These are phyloP conservation scores for Parsonsia alboflavescens DNA, from an alignment of 257 asterid species.

Conservation along the genomic window DNA sequence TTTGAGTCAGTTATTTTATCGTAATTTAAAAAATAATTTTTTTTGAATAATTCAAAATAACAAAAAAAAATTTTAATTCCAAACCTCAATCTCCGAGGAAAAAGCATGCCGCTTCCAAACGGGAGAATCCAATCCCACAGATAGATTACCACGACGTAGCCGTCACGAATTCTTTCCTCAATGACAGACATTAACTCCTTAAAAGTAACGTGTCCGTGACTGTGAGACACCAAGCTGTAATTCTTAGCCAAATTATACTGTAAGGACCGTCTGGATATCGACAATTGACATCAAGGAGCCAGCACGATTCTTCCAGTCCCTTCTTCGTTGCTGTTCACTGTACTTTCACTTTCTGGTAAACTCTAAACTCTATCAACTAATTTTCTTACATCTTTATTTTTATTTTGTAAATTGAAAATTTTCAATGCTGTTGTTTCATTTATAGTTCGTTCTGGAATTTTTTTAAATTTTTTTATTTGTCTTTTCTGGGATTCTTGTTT, in stretches of 20 bases:
- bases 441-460: background rate
- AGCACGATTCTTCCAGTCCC: background rate
- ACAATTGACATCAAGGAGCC: too few species aligned
- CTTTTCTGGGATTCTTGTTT: too few species aligned
- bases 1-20: too few species aligned
- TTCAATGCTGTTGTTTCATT: background rate
- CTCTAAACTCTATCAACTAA: background rate
- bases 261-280: background rate
- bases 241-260: background rate
- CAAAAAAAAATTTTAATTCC: too few species aligned
- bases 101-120: background rate
- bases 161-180: background rate
- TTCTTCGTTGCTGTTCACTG: background rate
- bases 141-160: background rate
- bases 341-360: background rate
- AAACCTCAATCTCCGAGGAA: too few species aligned
- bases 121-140: background rate
- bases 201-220: background rate
- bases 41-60: too few species aligned
- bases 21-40: too few species aligned
- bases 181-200: background rate
- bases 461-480: too few species aligned
- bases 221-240: background rate
- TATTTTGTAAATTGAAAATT: background rate
- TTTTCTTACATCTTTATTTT: background rate